Conservation (phyloP, 208 protist species). For the Leishmania tarentolae region DNA sequence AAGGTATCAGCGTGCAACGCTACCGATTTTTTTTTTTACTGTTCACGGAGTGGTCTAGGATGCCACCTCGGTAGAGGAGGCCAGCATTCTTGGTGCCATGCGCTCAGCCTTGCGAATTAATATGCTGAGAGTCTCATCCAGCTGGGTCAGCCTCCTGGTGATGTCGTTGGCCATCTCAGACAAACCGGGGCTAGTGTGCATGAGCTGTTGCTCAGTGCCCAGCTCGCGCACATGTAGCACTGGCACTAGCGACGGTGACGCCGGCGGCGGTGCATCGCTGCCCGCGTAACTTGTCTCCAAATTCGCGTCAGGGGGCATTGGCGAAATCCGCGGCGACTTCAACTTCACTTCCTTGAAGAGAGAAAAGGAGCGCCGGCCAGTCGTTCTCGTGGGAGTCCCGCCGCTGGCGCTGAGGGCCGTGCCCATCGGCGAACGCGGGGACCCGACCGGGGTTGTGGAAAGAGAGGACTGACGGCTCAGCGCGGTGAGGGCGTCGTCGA, state of each 20-base stretch:
- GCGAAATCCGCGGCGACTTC: constrained; percentile 30
- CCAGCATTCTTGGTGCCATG: constrained; percentile 11
- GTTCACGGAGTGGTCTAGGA: constrained; percentile 6
- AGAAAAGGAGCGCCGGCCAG: constrained; percentile 41
- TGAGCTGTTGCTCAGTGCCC: neutral
- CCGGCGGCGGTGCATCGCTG: constrained; percentile 12
- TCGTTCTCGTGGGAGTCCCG: constrained; percentile 15
- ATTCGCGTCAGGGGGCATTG: neutral
- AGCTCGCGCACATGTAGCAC: constrained; percentile 14
- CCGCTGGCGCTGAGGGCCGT: neutral
- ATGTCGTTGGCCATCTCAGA: constrained; percentile 12
- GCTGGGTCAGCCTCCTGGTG: constrained; percentile 19
- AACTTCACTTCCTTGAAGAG: constrained; percentile 45
- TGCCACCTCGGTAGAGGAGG: constrained; percentile 29
- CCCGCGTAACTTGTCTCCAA: constrained; percentile 1
- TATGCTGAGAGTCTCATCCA: constrained; percentile 34
- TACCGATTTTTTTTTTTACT: neutral
- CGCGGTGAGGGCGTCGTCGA: constrained; percentile 43
- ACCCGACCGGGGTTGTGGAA: constrained; percentile 23
- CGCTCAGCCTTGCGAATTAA: constrained; percentile 38
- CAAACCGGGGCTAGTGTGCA: neutral
- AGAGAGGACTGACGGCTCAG: constrained; percentile 27
- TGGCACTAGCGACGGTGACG: neutral
- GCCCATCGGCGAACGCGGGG: constrained; percentile 26
- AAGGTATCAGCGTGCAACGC: neutral